Evolutionary conservation across 495 filamentous ascomycete genomes (phyloP).

Genomic region (Xylaria bambusicola): DNA sequence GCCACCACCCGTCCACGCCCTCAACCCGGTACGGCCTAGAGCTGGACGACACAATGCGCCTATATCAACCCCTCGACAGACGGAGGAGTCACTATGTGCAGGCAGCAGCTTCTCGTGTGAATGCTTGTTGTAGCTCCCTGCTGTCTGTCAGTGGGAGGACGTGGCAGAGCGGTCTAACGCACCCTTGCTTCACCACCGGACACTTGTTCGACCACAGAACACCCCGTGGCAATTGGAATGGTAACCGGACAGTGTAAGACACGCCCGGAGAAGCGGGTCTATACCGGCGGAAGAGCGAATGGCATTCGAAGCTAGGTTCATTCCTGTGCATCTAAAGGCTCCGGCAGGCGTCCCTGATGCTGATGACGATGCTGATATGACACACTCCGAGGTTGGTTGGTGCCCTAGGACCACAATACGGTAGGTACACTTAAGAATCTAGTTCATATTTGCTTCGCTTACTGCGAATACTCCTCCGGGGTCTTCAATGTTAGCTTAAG

Average conservation of each 20-base stretch:
- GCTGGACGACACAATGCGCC: not conserved
- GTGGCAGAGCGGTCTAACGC: constrained; percentile 3
- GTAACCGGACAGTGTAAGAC: not conserved
- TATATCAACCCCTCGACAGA: constrained; percentile 3
- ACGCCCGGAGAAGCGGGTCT: not conserved
- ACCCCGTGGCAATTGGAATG: not conserved
- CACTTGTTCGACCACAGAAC: constrained; percentile 1
- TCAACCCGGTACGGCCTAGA: not conserved
- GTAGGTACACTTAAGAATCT: not conserved
- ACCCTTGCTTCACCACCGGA: constrained; percentile 1
- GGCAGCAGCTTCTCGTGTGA: not conserved
- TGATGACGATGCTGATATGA: too few relatives aligned
- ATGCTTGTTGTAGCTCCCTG: not conserved
- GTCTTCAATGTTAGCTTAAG: too few relatives aligned
- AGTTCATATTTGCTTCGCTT: not conserved
- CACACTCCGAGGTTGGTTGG: not conserved
- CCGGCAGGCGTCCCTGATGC: not conserved
- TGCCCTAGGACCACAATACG: not conserved
- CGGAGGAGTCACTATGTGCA: constrained; percentile 6
- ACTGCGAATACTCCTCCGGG: too few relatives aligned
- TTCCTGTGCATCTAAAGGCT: not conserved
- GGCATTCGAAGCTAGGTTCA: not conserved
- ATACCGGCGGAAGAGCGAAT: not conserved
- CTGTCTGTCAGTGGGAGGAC: not conserved
- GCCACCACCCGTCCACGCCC: constrained; percentile 7